phyloP scores from a whole-genome alignment of 257 asterid species.

The Rhazya stricta region DNA sequence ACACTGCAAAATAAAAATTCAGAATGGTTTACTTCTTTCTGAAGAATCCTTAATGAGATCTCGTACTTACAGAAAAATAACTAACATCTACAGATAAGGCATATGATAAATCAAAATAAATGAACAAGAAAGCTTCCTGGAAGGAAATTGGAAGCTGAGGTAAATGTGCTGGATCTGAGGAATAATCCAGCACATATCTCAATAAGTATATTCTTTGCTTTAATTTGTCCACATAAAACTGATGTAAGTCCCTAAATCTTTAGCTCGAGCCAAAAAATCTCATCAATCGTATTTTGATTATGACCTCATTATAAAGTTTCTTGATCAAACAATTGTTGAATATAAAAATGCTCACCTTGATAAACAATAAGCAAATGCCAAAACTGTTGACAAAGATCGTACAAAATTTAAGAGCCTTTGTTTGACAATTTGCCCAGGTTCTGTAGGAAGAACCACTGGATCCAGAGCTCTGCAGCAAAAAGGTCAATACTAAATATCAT shows the following conservation, averaged over 20 bases:
- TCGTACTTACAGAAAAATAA: background rate
- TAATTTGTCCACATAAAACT: background rate
- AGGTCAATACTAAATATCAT: background rate
- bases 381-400: conserved; percentile 83
- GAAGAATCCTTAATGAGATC: conserved; percentile 9
- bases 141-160: background rate
- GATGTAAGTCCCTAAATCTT: background rate
- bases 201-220: background rate
- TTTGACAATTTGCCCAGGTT: conserved; percentile 80
- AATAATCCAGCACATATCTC: background rate
- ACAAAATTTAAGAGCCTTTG: conserved; percentile 76
- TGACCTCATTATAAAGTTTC: background rate
- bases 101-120: conserved; percentile 1
- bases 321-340: background rate
- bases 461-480: conserved; percentile 69
- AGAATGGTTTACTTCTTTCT: conserved; percentile 16
- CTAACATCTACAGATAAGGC: background rate
- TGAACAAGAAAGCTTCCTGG: conserved; percentile 4
- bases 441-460: conserved; percentile 75
- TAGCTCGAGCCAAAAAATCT: background rate
- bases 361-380: conserved; percentile 84
- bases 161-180: background rate
- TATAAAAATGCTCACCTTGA: conserved; percentile 50
- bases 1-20: conserved; percentile 55
- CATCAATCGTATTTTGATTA: background rate